Evolutionary conservation across 2,329 filamentous ascomycete species (phyloP).

Genomic region (Hypoxylon sp.): DNA sequence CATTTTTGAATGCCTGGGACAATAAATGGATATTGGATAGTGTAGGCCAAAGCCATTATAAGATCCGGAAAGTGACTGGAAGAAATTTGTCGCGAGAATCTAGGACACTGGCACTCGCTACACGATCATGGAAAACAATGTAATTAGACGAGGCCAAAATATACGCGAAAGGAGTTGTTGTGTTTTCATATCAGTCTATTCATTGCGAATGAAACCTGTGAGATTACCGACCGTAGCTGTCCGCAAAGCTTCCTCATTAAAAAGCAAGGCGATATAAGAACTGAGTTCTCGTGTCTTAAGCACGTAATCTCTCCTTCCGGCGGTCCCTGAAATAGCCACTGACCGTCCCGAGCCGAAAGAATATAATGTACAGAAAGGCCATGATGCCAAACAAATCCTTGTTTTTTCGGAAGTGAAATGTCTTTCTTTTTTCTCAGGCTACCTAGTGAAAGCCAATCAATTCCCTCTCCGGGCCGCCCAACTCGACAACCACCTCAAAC

Average conservation of each 20-base stretch:
- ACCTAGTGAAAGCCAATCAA: slow-evolving; percentile 21
- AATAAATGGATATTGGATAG: too few relatives aligned
- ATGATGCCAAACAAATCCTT: slow-evolving; percentile 34
- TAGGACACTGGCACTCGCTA: background rate
- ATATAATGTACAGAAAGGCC: slow-evolving; percentile 46
- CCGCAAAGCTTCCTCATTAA: slow-evolving; percentile 20
- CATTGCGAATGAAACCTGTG: slow-evolving; percentile 31
- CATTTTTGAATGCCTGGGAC: too few relatives aligned
- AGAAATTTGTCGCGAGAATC: background rate
- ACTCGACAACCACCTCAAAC: slow-evolving; percentile 4
- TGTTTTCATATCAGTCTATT: slow-evolving; percentile 40
- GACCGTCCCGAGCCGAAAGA: slow-evolving; percentile 36
- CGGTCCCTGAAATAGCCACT: slow-evolving; percentile 27
- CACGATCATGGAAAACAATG: background rate
- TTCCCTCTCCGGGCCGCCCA: slow-evolving; percentile 13
- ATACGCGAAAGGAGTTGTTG: background rate
- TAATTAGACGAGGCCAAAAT: background rate
- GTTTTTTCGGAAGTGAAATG: slow-evolving; percentile 39
- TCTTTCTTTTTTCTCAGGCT: slow-evolving; percentile 24
- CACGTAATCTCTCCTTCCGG: slow-evolving; percentile 29
- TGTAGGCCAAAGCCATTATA: background rate
- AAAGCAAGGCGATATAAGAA: slow-evolving; percentile 11
- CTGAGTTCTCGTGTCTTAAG: slow-evolving; percentile 29
- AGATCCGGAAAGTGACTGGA: background rate
- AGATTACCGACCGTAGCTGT: slow-evolving; percentile 36